Percentiles rank a stretch among this genome's conserved stretches.
phyloP scores from a whole-genome alignment of 805 yeast genomes.

The Saturnispora sanitii region DNA sequence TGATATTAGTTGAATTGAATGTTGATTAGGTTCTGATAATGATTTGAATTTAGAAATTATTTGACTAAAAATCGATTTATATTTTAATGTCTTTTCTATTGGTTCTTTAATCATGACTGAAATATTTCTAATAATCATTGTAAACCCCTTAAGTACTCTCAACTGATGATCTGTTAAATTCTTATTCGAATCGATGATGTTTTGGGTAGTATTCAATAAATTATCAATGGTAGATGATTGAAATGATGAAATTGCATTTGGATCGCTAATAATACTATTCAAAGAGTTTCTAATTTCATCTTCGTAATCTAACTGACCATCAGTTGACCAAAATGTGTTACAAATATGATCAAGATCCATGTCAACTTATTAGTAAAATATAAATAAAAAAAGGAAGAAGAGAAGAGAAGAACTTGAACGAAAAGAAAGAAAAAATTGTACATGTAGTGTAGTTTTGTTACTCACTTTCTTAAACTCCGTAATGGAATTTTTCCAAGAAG shows the following conservation, averaged over 20 bases:
- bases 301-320: background rate
- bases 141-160: slow-evolving; percentile 19
- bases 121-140: slow-evolving; percentile 18
- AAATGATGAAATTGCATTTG: background rate
- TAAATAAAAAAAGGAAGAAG: background rate
- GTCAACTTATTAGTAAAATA: background rate
- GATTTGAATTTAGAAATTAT: background rate
- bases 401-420: background rate
- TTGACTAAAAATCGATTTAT: background rate
- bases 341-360: background rate
- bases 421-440: background rate
- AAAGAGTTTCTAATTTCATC: background rate
- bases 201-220: slow-evolving; percentile 60
- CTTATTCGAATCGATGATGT: slow-evolving; percentile 33
- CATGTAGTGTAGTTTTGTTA: too few species aligned
- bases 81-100: background rate
- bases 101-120: slow-evolving; percentile 10
- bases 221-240: slow-evolving; percentile 94
- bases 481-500: slow-evolving; percentile 48
- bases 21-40: background rate
- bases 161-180: slow-evolving; percentile 1
- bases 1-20: background rate
- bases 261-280: background rate
- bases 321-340: background rate
- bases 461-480: background rate